A percentile compares a stretch with the other conserved stretches of the same genome.
Evolutionary conservation across 1,284 basidiomycete species (phyloP).

Genomic region (Ustilago trichophora): DNA sequence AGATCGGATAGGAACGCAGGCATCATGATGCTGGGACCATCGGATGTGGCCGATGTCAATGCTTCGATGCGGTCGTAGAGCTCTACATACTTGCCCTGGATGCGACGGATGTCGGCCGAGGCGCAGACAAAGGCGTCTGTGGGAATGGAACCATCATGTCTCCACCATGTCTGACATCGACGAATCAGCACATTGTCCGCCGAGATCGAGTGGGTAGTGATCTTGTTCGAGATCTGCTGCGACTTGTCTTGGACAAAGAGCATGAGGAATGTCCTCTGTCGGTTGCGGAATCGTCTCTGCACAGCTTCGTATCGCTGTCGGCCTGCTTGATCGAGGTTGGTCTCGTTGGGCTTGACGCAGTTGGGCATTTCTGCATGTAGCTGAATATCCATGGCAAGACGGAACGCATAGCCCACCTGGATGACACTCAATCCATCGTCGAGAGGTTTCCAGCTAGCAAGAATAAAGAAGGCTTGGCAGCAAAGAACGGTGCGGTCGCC

Average conservation of each 20-base stretch:
- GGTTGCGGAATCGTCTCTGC: constrained; percentile 44
- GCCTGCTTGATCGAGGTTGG: constrained; percentile 33
- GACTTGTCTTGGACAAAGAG: constrained; percentile 52
- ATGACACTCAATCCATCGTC: constrained; percentile 48
- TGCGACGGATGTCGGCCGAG: constrained; percentile 37
- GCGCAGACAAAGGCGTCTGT: constrained; percentile 45
- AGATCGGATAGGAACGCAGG: constrained; percentile 44
- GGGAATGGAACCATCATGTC: constrained; percentile 24
- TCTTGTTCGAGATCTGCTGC: constrained; percentile 51
- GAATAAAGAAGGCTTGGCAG: constrained; percentile 44
- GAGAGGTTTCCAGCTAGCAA: constrained; percentile 48
- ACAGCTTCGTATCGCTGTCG: constrained; percentile 37
- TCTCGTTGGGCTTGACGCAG: constrained; percentile 42
- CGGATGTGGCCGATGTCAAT: constrained; percentile 32
- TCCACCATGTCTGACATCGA: constrained; percentile 47
- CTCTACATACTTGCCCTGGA: constrained; percentile 46
- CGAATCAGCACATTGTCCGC: constrained; percentile 39
- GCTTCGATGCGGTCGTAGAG: constrained; percentile 45
- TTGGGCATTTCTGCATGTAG: constrained; percentile 47
- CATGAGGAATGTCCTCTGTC: constrained; percentile 49
- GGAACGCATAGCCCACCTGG: constrained; percentile 47
- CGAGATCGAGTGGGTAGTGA: constrained; percentile 38
- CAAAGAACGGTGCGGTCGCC: constrained; percentile 46
- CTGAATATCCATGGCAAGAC: constrained; percentile 50
- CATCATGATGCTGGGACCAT: constrained; percentile 47